These are phyloP conservation scores for Pleodorina starrii DNA, from an alignment of 139 green algal genomes.

Conservation along the genomic window DNA sequence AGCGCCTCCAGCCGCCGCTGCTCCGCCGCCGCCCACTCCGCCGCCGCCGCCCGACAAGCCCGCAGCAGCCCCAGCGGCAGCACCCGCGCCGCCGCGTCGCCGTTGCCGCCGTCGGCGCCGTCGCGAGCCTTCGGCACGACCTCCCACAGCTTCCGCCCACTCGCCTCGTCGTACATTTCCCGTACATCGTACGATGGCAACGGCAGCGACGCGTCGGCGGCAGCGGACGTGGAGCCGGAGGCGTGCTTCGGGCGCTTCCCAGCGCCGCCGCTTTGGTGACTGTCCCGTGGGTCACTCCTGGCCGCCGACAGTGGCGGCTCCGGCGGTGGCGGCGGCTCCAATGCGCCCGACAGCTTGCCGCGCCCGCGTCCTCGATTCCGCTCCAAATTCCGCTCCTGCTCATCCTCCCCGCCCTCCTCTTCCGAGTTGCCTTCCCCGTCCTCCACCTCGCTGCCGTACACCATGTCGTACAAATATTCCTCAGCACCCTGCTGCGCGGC, in stretches of 20 bases:
- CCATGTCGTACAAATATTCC: no score
- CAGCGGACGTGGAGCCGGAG: background rate
- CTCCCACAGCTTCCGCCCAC: constrained; percentile 6
- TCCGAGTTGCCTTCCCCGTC: no score
- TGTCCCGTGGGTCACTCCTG: no score
- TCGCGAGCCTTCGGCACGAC: background rate
- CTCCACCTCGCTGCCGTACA: no score
- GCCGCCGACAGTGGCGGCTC: background rate
- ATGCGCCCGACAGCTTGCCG: background rate
- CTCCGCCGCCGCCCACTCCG: constrained; percentile 4
- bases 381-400: background rate
- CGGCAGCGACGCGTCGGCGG: background rate
- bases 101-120: background rate
- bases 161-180: constrained; percentile 16
- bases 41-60: constrained; percentile 4
- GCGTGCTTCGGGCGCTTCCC: no score
- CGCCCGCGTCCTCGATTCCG: background rate
- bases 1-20: background rate
- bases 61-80: constrained; percentile 12
- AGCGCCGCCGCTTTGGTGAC: background rate
- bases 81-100: background rate
- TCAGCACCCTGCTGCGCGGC: background rate
- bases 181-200: background rate
- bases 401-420: background rate
- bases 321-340: background rate